Base-by-base conservation (phyloP, 208 protist genomes). In the Kentomonas sorsogonicus region DNA sequence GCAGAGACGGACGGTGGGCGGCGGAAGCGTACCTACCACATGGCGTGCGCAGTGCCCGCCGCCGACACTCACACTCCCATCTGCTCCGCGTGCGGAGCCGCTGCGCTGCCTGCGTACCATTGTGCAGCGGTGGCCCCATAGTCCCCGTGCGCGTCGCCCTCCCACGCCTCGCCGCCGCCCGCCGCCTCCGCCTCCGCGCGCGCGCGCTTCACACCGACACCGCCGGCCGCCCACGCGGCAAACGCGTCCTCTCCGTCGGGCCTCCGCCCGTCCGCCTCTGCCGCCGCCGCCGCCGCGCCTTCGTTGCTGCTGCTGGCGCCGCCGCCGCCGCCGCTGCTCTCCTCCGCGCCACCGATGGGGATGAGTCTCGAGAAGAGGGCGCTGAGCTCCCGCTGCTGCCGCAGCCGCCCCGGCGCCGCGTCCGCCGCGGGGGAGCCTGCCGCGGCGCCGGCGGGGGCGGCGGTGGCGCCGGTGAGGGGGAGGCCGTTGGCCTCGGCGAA, bases 401-500 rank as follows among this genome's bases (percentile, higher is more conserved):
- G 38, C n/a, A n/a, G n/a, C n/a, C n/a, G n/a, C 38, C 15, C 7
- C 15, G 38, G 15, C 3, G 9, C 9, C 3, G 38, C n/a, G n/a
- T 5, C 39, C 26, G 3, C 39, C 23, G 26, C 41, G 22, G 3
- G 5, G 6, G 7, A 2, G 40, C 9, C 13, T 23, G 25, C 43
- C 15, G 18, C 18, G 16, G 18, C 11, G 39, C 39, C 54, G 29
- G 31, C 23, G 7, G 7, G 29, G 43, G 27, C 44, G 22, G 55
- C n/a, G 20, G 31, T 4, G 13, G 40, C 41, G 13, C 9, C 57
- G 1, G 55, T 34, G 31, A 67, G 57, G 7, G 69, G 56, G 16
- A 92, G 74, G 38, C 78, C 76, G 52, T 89, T 89, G 20, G 77
- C 47, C 60, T 90, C 79, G 22, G 87, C 50, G 63, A 90, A 93